phyloP scores from a whole-genome alignment of 106 monocot genomes.

The Acanthochlamys bracteata region DNA sequence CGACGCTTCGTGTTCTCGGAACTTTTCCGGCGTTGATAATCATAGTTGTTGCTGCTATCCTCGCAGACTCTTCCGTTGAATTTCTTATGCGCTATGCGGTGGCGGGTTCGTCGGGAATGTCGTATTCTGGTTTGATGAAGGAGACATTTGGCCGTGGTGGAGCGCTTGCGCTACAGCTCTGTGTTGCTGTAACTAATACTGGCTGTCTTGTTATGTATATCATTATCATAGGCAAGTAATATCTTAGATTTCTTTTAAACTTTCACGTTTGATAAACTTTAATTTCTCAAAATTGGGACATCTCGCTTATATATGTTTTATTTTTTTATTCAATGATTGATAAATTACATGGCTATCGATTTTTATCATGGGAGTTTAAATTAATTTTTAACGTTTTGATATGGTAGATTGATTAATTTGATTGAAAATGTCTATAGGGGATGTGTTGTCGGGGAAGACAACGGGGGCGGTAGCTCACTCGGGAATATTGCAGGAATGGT shows the following conservation, averaged over 20 bases:
- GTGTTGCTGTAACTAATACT: conserved; percentile 24
- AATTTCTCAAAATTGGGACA: not conserved
- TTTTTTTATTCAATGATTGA: too few species aligned
- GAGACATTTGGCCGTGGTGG: conserved; percentile 33
- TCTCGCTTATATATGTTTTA: not conserved
- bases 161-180: conserved; percentile 20
- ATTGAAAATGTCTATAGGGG: conserved; percentile 23
- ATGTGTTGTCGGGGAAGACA: conserved; percentile 47
- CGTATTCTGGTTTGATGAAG: conserved; percentile 38
- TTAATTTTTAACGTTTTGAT: too few species aligned
- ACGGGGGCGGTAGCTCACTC: conserved; percentile 24
- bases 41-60: conserved; percentile 44
- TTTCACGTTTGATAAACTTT: too few species aligned
- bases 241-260: too few species aligned
- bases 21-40: conserved; percentile 50
- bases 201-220: conserved; percentile 50
- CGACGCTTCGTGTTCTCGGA: conserved; percentile 67
- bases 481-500: conserved; percentile 54
- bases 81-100: conserved; percentile 67
- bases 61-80: conserved; percentile 58
- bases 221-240: conserved; percentile 56
- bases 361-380: not conserved
- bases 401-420: too few species aligned
- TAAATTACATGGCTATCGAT: not conserved
- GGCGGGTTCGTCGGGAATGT: not conserved